phyloP scores from a whole-genome alignment of 176 grass and related monocot species.

The Oryza nivara region DNA sequence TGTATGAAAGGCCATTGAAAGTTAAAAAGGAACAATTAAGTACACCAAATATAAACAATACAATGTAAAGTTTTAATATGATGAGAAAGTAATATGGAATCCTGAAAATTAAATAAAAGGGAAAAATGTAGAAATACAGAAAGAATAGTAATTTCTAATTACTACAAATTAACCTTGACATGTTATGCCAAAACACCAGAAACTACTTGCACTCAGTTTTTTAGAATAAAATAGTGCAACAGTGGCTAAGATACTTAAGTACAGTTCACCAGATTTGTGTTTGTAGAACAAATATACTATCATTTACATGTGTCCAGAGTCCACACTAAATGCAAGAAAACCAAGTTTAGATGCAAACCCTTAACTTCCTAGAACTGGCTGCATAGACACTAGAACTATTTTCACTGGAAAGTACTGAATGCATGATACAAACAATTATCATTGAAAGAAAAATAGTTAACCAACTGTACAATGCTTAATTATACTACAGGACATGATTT shows the following conservation, averaged over 20 bases:
- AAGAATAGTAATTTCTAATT: background rate
- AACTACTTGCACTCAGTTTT: background rate
- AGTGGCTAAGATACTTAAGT: background rate
- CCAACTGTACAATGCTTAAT: too few species aligned
- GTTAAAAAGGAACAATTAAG: background rate
- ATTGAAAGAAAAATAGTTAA: too few species aligned
- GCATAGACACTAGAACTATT: background rate
- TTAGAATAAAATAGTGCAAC: too few species aligned
- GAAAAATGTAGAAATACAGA: background rate
- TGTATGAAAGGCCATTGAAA: background rate
- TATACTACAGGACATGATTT: background rate
- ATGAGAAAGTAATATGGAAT: background rate
- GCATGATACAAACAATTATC: background rate
- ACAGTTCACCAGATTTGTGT: background rate
- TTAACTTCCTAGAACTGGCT: background rate
- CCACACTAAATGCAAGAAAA: too few species aligned
- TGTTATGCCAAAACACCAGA: background rate
- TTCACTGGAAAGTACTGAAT: background rate
- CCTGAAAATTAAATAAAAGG: background rate
- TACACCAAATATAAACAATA: conserved; percentile 21
- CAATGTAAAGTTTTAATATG: background rate
- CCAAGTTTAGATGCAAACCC: too few species aligned
- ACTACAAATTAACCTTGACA: background rate
- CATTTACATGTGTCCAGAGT: background rate
- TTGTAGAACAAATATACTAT: background rate